Conservation (phyloP, 768 basidiomycete genomes). For the Neoboletus magnificus region DNA sequence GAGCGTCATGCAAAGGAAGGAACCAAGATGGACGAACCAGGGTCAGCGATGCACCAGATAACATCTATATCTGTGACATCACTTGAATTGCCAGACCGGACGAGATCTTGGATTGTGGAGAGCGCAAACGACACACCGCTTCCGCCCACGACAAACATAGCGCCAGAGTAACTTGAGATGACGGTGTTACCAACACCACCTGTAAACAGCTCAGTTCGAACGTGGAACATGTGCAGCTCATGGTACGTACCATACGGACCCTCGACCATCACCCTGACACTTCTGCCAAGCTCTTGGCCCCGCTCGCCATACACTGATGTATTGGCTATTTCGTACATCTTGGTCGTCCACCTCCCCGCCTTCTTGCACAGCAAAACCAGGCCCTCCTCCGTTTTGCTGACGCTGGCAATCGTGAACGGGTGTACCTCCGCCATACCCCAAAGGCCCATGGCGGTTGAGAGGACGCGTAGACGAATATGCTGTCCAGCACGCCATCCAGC, state of each 20-base stretch:
- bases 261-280: constrained; percentile 44
- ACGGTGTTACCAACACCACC: constrained; percentile 62
- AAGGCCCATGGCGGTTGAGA: constrained; percentile 55
- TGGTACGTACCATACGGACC: constrained; percentile 48
- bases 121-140: constrained; percentile 75
- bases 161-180: constrained; percentile 62
- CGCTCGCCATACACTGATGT: constrained; percentile 32
- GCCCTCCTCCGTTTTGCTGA: constrained; percentile 52
- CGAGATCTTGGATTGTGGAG: constrained; percentile 60
- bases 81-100: constrained; percentile 46
- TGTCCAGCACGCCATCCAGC: constrained; percentile 84
- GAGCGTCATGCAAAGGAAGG: not conserved
- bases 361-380: constrained; percentile 67
- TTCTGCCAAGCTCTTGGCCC: constrained; percentile 23
- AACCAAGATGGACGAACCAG: constrained; percentile 33
- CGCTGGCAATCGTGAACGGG: constrained; percentile 80
- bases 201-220: constrained; percentile 18
- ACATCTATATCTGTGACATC: constrained; percentile 59
- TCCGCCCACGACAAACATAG: constrained; percentile 69
- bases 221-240: no score
- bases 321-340: constrained; percentile 51
- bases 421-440: constrained; percentile 61
- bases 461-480: constrained; percentile 68
- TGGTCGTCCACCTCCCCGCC: constrained; percentile 61
- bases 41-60: constrained; percentile 66